phyloP scores from a whole-genome alignment of 371 early-diverging fungal species.

The Apophysomyces elegans region DNA sequence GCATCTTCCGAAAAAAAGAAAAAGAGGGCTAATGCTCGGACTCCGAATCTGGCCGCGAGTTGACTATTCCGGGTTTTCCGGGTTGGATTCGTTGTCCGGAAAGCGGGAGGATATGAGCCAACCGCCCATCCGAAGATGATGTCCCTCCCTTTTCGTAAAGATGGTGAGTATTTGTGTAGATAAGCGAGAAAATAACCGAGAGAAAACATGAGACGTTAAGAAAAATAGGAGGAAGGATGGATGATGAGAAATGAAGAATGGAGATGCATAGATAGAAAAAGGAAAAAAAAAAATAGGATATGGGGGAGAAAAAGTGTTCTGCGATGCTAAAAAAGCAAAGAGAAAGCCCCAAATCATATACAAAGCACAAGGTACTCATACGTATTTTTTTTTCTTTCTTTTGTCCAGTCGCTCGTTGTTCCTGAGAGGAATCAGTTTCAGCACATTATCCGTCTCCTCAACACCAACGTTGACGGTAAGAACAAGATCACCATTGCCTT shows the following conservation, averaged over 20 bases:
- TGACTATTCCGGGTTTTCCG: neutral
- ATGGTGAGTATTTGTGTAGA: constrained; percentile 7
- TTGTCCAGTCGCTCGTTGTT: constrained; percentile 82
- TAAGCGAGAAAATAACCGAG: neutral
- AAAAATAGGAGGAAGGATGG: neutral
- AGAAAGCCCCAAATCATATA: no score
- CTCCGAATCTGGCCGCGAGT: neutral
- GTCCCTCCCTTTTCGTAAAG: constrained; percentile 11
- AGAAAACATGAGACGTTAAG: neutral
- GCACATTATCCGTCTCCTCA: constrained; percentile 99
- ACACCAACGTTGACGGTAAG: constrained; percentile 99
- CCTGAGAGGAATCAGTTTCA: constrained; percentile 93
- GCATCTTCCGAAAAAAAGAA: no score
- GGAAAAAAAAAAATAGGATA: neutral
- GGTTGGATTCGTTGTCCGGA: neutral
- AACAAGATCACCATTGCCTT: constrained; percentile 95
- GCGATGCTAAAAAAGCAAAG: no score
- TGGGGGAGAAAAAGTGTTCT: no score
- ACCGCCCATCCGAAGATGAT: constrained; percentile 1
- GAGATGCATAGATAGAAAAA: neutral
- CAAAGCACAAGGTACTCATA: neutral
- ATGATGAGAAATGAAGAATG: neutral
- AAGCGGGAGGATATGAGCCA: constrained; percentile 3
- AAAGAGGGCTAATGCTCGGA: no score
- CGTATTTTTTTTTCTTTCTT: constrained; percentile 14